A percentile compares a stretch with the other conserved stretches of the same genome.
These are phyloP conservation scores for Pisolithus sp. DNA, from an alignment of 768 basidiomycete genomes.

Conservation along the genomic window DNA sequence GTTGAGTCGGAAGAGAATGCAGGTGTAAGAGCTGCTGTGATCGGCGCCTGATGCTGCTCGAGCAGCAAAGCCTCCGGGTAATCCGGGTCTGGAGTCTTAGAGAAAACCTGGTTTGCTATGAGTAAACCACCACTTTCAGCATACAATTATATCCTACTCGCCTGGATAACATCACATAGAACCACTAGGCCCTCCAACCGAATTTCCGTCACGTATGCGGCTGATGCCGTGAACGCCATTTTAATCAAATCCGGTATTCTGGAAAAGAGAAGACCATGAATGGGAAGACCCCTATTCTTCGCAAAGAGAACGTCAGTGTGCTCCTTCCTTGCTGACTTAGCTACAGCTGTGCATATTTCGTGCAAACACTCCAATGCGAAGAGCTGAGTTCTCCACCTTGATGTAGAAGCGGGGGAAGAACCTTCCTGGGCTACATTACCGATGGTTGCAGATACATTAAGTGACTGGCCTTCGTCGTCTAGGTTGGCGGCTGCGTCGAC, in stretches of 20 bases:
- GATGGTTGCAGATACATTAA: slow-evolving; percentile 52
- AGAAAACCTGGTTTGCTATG: slow-evolving; percentile 62
- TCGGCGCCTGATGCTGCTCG: slow-evolving; percentile 97
- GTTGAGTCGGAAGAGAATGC: slow-evolving; percentile 94
- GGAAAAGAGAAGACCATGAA: slow-evolving; percentile 66
- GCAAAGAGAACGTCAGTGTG: slow-evolving; percentile 79
- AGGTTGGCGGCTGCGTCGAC: slow-evolving; percentile 52
- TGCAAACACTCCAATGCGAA: slow-evolving; percentile 93
- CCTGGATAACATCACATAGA: slow-evolving; percentile 88
- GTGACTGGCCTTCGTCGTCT: slow-evolving; percentile 93
- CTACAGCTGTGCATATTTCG: slow-evolving; percentile 74
- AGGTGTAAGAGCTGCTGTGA: slow-evolving; percentile 94
- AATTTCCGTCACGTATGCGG: slow-evolving; percentile 94
- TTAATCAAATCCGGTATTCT: slow-evolving; percentile 90
- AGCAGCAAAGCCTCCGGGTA: slow-evolving; percentile 85
- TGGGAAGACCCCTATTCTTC: slow-evolving; percentile 47
- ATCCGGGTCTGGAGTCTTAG: slow-evolving; percentile 81
- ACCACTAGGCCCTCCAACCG: slow-evolving; percentile 86
- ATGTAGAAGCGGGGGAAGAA: slow-evolving; percentile 44
- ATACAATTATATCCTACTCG: slow-evolving; percentile 23
- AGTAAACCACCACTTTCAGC: background rate
- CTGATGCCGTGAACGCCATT: slow-evolving; percentile 97
- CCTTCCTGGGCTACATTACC: slow-evolving; percentile 25
- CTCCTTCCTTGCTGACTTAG: slow-evolving; percentile 66
- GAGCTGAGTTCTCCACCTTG: slow-evolving; percentile 93